Conservation (phyloP, 2,329 filamentous ascomycete species). For the Colletotrichum sidae region DNA sequence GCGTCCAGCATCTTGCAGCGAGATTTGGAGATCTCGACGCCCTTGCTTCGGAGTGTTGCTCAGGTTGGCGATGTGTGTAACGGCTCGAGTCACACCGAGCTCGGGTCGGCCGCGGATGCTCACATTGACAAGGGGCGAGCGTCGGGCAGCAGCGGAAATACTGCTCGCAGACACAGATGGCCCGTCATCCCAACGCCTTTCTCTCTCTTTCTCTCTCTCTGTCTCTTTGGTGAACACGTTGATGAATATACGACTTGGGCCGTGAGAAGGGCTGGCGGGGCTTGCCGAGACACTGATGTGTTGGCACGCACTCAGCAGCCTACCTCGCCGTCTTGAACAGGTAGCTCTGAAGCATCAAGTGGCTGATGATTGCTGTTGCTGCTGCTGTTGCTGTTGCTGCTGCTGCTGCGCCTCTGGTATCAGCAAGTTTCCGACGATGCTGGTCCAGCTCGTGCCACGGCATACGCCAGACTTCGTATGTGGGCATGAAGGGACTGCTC, state of each 20-base stretch:
- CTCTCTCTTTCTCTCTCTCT: background rate
- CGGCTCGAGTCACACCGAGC: slow-evolving; percentile 9
- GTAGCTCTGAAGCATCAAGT: background rate
- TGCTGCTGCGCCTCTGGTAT: slow-evolving; percentile 6
- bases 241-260: background rate
- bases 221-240: no score
- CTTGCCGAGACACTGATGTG: slow-evolving; percentile 12
- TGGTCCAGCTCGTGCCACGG: slow-evolving; percentile 24
- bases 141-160: slow-evolving; percentile 11
- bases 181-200: slow-evolving; percentile 4
- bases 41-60: slow-evolving; percentile 19
- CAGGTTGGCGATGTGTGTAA: slow-evolving; percentile 24
- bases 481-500: slow-evolving; percentile 11
- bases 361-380: background rate
- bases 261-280: background rate
- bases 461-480: slow-evolving; percentile 9
- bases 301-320: background rate
- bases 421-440: slow-evolving; percentile 16
- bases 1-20: slow-evolving; percentile 26
- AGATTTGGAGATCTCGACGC: slow-evolving; percentile 21
- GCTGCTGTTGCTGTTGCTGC: background rate
- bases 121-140: slow-evolving; percentile 14
- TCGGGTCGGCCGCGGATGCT: slow-evolving; percentile 14
- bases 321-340: background rate
- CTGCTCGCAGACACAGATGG: slow-evolving; percentile 4